These are phyloP conservation scores for Russula lepida DNA, from an alignment of 768 basidiomycete species.

Conservation along the genomic window DNA sequence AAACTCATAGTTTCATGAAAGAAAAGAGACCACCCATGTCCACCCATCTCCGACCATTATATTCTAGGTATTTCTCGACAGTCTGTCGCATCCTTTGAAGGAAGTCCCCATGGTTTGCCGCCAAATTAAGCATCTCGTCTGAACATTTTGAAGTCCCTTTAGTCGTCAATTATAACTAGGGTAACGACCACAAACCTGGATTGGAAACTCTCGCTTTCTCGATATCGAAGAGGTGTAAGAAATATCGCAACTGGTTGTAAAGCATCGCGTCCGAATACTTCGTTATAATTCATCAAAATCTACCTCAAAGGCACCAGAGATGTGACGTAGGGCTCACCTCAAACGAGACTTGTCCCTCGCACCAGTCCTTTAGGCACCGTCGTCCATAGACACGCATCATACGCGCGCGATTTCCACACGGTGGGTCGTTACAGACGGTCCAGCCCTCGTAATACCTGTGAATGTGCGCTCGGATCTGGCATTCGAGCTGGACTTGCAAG, in stretches of 20 bases:
- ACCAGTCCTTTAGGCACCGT: slow-evolving; percentile 63
- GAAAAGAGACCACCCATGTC: slow-evolving; percentile 74
- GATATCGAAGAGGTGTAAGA: slow-evolving; percentile 65
- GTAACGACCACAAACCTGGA: slow-evolving; percentile 38
- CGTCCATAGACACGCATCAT: slow-evolving; percentile 91
- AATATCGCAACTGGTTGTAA: slow-evolving; percentile 88
- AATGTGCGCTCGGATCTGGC: slow-evolving; percentile 73
- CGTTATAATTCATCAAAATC: slow-evolving; percentile 8
- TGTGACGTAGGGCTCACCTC: slow-evolving; percentile 46
- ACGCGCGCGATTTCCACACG: slow-evolving; percentile 78
- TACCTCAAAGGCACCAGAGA: slow-evolving; percentile 3
- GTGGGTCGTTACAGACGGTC: slow-evolving; percentile 79
- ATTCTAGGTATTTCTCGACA: slow-evolving; percentile 74
- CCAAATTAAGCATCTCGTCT: slow-evolving; percentile 52
- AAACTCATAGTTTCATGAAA: slow-evolving; percentile 55
- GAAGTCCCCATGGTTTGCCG: slow-evolving; percentile 40
- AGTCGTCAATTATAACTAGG: neutral
- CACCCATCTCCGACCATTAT: slow-evolving; percentile 87
- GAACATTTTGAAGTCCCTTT: slow-evolving; percentile 1
- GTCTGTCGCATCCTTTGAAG: slow-evolving; percentile 46
- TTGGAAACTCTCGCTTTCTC: slow-evolving; percentile 51
- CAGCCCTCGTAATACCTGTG: slow-evolving; percentile 82
- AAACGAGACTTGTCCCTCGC: slow-evolving; percentile 60
- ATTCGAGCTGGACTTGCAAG: slow-evolving; percentile 77
- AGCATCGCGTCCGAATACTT: slow-evolving; percentile 86